Conservation (phyloP, 148 eudicot genomes). For the Vaccinium darrowii region DNA sequence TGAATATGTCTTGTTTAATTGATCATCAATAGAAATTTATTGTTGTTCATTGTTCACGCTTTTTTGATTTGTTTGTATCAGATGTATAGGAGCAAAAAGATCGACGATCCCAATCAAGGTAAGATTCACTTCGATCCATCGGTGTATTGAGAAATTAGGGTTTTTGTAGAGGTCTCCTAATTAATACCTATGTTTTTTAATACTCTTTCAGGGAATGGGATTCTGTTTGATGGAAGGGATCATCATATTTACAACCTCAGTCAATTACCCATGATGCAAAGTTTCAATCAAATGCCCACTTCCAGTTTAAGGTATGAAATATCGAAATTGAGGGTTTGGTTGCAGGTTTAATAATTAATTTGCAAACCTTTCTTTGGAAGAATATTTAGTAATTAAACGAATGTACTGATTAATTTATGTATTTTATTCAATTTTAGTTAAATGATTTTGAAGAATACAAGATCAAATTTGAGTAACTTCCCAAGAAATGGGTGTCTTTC, state of each 20-base stretch:
- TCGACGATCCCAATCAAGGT: constrained; percentile 81
- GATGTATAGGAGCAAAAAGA: constrained; percentile 95
- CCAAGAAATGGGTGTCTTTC: background rate
- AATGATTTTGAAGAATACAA: background rate
- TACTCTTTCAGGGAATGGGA: constrained; percentile 49
- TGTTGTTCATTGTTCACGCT: background rate
- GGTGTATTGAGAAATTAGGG: constrained; percentile 22
- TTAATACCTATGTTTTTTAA: background rate
- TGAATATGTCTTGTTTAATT: background rate
- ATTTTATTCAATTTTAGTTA: background rate
- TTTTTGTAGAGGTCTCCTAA: constrained; percentile 6
- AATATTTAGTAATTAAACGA: background rate
- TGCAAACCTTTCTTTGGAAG: background rate
- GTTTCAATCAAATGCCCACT: constrained; percentile 43
- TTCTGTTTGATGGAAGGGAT: constrained; percentile 52
- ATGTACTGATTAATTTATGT: background rate
- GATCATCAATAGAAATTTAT: background rate
- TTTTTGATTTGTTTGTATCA: constrained; percentile 17
- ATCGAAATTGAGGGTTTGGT: background rate
- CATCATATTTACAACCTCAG: constrained; percentile 61
- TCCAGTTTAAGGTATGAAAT: constrained; percentile 49
- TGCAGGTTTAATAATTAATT: background rate
- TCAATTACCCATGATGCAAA: constrained; percentile 74
- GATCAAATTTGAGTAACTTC: background rate
- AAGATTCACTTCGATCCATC: background rate